These are phyloP conservation scores for Phytophthora brassicae DNA, from an alignment of 352 stramenopile species.

Conservation along the genomic window DNA sequence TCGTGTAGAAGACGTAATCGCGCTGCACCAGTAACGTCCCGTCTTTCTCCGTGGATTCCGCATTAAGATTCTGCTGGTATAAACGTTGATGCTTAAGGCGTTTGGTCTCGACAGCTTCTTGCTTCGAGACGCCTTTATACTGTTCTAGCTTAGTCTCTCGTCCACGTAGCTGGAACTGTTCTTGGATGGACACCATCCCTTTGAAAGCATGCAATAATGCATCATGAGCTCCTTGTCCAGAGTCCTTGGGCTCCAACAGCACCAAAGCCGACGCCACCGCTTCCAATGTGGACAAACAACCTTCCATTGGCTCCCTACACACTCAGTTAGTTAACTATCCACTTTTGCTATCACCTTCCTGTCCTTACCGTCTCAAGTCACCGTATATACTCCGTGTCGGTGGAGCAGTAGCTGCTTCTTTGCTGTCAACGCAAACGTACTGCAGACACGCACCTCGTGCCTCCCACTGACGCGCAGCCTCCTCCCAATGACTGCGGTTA, in stretches of 20 bases:
- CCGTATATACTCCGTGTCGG: conserved; percentile 57
- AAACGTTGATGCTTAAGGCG: conserved; percentile 12
- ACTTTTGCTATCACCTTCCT: not conserved
- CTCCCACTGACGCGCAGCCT: conserved; percentile 29
- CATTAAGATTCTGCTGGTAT: not conserved
- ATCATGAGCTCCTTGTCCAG: conserved; percentile 14
- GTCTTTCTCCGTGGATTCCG: not conserved
- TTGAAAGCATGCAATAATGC: conserved; percentile 50
- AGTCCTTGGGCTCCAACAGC: conserved; percentile 38
- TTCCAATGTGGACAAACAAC: conserved; percentile 76
- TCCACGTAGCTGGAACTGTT: conserved; percentile 40
- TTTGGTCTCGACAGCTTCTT: conserved; percentile 34
- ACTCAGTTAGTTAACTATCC: conserved; percentile 4
- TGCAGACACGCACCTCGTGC: conserved; percentile 32
- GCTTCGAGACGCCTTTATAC: conserved; percentile 47
- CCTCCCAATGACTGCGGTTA: conserved; percentile 44
- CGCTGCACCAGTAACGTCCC: conserved; percentile 12
- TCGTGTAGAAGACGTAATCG: conserved; percentile 67
- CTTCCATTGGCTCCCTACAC: conserved; percentile 68
- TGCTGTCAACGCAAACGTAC: conserved; percentile 50
- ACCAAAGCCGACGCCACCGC: conserved; percentile 54
- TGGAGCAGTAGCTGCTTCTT: not conserved
- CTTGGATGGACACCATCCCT: conserved; percentile 63
- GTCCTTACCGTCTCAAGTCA: conserved; percentile 45
- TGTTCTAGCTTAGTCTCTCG: conserved; percentile 32